phyloP scores from a whole-genome alignment of 352 stramenopile genomes.

The Phytophthora litchii region DNA sequence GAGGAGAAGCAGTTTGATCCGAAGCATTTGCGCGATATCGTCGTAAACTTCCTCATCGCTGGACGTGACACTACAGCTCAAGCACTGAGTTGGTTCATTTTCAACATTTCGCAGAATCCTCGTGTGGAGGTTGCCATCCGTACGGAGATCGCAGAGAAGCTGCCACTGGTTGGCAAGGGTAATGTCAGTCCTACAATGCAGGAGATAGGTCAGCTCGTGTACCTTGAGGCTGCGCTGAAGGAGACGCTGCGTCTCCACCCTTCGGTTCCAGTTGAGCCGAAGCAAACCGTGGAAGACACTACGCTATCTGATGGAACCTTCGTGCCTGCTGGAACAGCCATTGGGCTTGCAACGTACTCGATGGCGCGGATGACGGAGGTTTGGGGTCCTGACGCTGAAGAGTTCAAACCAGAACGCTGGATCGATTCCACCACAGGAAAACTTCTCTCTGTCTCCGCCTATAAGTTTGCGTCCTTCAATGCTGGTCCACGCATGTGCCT shows the following conservation, averaged over 20 bases:
- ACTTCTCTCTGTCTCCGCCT: slow-evolving; percentile 41
- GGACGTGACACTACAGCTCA: slow-evolving; percentile 81
- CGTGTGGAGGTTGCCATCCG: slow-evolving; percentile 47
- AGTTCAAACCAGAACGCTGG: slow-evolving; percentile 67
- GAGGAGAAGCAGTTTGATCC: slow-evolving; percentile 33
- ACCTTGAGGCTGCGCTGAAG: slow-evolving; percentile 53
- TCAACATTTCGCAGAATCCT: slow-evolving; percentile 51
- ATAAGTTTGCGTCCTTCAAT: slow-evolving; percentile 75
- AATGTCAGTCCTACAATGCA: slow-evolving; percentile 27
- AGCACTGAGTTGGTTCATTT: slow-evolving; percentile 76
- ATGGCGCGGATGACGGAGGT: slow-evolving; percentile 54
- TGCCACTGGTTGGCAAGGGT: slow-evolving; percentile 12
- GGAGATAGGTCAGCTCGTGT: slow-evolving; percentile 39
- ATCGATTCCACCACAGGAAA: slow-evolving; percentile 42
- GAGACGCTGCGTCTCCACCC: slow-evolving; percentile 69
- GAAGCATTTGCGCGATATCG: slow-evolving; percentile 64
- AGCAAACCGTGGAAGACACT: slow-evolving; percentile 43
- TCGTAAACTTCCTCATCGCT: slow-evolving; percentile 84
- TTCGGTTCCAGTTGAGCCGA: slow-evolving; percentile 49
- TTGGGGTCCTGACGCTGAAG: slow-evolving; percentile 55
- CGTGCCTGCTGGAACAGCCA: slow-evolving; percentile 30
- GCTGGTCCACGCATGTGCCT: slow-evolving; percentile 68
- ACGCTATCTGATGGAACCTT: slow-evolving; percentile 67
- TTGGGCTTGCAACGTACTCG: slow-evolving; percentile 47
- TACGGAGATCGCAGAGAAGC: slow-evolving; percentile 40